Conservation (phyloP, 345 rosid species). For the Eucalyptus cladocalyx region DNA sequence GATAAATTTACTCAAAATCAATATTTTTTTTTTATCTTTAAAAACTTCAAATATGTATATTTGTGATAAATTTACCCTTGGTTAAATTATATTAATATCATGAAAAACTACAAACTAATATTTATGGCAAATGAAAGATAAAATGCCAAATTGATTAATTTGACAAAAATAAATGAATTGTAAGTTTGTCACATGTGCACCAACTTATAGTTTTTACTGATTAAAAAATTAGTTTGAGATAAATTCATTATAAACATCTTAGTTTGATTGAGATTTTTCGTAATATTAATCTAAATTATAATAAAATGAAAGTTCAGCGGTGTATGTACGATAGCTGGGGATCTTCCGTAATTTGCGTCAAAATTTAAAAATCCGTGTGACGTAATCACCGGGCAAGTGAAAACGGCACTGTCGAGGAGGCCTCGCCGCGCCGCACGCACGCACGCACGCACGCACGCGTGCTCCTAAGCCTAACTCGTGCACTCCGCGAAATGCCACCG, state of each 20-base stretch:
- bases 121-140: accelerated
- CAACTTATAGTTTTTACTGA: accelerated
- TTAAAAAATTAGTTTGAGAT: accelerated
- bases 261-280: accelerated
- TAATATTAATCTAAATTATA: no score
- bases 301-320: no score
- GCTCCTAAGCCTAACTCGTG: neutral
- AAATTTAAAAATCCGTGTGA: no score
- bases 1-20: accelerated
- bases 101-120: accelerated
- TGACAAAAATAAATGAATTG: accelerated
- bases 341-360: no score
- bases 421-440: neutral
- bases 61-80: accelerated
- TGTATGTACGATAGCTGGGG: no score
- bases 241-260: accelerated
- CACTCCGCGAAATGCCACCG: neutral
- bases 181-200: no score
- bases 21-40: no score
- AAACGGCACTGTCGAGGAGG: neutral
- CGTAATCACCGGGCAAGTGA: no score
- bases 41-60: accelerated
- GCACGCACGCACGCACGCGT: neutral
- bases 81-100: no score
- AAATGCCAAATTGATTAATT: no score